Percentiles rank a stretch among this genome's conserved stretches.
Evolutionary conservation across 257 asterid genomes (phyloP).

Genomic region (Solanum lycopersicoides): DNA sequence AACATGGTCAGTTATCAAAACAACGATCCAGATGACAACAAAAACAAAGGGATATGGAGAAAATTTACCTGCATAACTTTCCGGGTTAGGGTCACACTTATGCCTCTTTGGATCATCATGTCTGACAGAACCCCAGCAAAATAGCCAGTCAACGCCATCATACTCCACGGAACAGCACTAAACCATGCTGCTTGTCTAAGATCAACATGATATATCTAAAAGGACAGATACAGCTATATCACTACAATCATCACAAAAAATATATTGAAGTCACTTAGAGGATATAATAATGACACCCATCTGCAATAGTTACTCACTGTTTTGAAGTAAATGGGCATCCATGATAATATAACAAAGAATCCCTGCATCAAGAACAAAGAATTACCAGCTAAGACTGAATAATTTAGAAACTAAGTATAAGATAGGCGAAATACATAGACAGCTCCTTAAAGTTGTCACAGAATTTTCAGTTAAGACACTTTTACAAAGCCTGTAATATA

Average conservation of each 20-base stretch:
- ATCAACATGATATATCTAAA: constrained; percentile 81
- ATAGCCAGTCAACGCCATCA: constrained; percentile 90
- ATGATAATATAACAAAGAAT: constrained; percentile 84
- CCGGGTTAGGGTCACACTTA: constrained; percentile 75
- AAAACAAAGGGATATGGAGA: neutral
- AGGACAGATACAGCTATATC: neutral
- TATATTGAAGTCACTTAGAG: neutral
- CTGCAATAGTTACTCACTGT: constrained; percentile 30
- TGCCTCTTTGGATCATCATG: constrained; percentile 70
- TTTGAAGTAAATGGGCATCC: constrained; percentile 99
- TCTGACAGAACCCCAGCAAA: constrained; percentile 84
- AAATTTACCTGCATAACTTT: constrained; percentile 83
- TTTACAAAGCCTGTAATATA: neutral
- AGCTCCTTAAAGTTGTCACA: neutral
- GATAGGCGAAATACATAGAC: neutral
- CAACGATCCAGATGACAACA: neutral
- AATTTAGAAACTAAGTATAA: neutral
- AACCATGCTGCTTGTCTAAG: constrained; percentile 99
- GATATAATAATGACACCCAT: neutral
- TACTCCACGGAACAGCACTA: constrained; percentile 96
- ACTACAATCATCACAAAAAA: neutral
- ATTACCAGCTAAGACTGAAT: neutral
- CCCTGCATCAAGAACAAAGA: constrained; percentile 52
- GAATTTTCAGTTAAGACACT: neutral
- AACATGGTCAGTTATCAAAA: neutral